Base-by-base conservation (phyloP, 768 basidiomycete genomes). In the Termitomyces sp. region DNA sequence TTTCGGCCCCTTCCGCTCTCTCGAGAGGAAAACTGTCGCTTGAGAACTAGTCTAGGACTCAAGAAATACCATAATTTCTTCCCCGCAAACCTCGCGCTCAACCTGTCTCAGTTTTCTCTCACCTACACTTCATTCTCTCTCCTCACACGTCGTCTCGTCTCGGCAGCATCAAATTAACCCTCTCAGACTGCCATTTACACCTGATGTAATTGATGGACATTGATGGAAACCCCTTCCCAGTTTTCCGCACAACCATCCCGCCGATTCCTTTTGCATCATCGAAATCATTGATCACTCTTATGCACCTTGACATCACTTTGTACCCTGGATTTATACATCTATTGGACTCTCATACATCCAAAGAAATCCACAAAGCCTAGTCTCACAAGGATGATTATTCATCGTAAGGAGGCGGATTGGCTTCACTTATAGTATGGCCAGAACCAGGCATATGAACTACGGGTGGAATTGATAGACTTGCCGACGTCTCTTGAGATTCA, bases 371-470 rank as follows among this genome's bases (percentile, higher is more conserved):
- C 20, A n/a, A 44, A 26, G 32, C 35, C 13, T 26, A 9, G 32
- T 36, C 44, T 44, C 13, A 33, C 38, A 33, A 54, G 10, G 12
- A 36, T 22, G 13, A 16, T 28, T 40, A 46, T 14, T 36, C 54
- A 16, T 66, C 59, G 38, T 65, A 62, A 18, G 65, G 63, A 36
- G 68, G 67, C 10, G 66, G 66, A 30, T 26, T 47, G 20, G 52
- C 56, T 54, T 66, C 64, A 32, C 68, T 67, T 22, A 78, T 61
- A 3, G 64, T 64, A 58, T 75, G 71, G 10, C 76, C 77, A 16
- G 73, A 69, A 38, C 75, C 76, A 26, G 75, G 74, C 70, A 78
- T 76, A 22, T 51, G 54, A 24, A 40, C 63, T 2, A 64, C 64
- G 4, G 64, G 63, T 26, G 70, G 54, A 12, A 58, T 53, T 33